Base-by-base conservation (phyloP, 352 stramenopile genomes). In the Peronospora farinosa region DNA sequence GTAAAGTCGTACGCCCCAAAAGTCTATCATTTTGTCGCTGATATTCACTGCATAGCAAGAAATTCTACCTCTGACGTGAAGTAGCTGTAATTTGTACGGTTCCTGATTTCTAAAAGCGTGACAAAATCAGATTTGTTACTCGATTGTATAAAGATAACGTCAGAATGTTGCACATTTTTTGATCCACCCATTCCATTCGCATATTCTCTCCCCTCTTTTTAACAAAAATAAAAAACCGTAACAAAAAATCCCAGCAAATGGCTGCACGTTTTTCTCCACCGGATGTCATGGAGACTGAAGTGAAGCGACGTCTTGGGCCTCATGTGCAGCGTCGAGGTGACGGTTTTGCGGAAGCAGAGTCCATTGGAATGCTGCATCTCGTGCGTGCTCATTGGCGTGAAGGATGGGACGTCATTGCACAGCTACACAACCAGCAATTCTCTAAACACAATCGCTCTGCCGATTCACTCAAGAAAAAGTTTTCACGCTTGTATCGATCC, bases 1-100 rank as follows among this genome's bases (percentile, higher is more conserved):
- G 90, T 97, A 55, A 97, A 97, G 64, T 93, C 76, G 41, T 97
- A 97, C 57, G 88, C 89, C 12, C 90, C 90, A 0, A 88, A 88
- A 48, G 84, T 97, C 25, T 70, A 89, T 48, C 90, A 97, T 52
- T 47, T 93, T 12, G 90, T 97, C 6, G 84, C 84, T 1, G 90
- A 97, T 51, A 72, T 94, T 19, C 62, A 55, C 33, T 92, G 76
- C 42, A 67, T 61, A 23, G 39, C 57, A 17, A 56, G 37, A 2
- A 25, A 15, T 2, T n/a, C 12, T 10, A 21, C 1, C 1, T 5
- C 23, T 27, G 23, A 5, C 23, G 23, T 27, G 23, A 27, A 27
- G 23, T 27, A 27, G 5, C 23, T 27, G 23, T 5, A 27, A 27
- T 5, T 7, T 27, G 23, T 27, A 4, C 23, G 1, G 23, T 27